Percentiles rank a stretch among this genome's conserved stretches.
These are phyloP conservation scores for Malassezia pachydermatis DNA, from an alignment of 1,284 basidiomycete species.

Conservation along the genomic window DNA sequence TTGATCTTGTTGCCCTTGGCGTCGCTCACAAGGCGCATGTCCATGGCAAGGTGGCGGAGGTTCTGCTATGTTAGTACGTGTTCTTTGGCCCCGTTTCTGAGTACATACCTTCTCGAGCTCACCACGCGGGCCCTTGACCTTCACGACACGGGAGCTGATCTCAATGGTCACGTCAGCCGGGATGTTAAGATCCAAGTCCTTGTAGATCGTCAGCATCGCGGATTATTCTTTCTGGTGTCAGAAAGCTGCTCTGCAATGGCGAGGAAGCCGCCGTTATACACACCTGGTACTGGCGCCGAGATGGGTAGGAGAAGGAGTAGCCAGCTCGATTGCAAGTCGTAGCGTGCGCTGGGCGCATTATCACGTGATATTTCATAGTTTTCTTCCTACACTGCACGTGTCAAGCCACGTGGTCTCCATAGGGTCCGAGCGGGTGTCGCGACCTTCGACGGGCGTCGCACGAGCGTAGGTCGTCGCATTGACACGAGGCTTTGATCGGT, in stretches of 20 bases:
- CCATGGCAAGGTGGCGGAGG: constrained; percentile 48
- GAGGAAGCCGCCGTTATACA: not conserved
- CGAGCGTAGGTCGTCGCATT: not conserved
- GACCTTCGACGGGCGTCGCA: not conserved
- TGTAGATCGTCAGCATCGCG: constrained; percentile 47
- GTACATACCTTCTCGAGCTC: constrained; percentile 45
- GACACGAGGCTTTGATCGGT: not conserved
- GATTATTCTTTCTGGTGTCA: constrained; percentile 10
- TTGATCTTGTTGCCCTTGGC: constrained; percentile 62
- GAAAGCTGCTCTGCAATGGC: not conserved
- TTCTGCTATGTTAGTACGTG: constrained; percentile 25
- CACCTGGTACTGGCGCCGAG: constrained; percentile 18
- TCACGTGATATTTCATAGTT: constrained; percentile 13
- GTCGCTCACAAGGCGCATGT: constrained; percentile 50
- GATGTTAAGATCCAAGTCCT: constrained; percentile 47
- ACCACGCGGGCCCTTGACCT: constrained; percentile 48
- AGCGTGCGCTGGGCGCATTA: not conserved
- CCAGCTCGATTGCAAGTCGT: not conserved
- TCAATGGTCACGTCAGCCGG: constrained; percentile 36
- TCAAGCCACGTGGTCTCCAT: constrained; percentile 2
- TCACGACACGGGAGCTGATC: constrained; percentile 40
- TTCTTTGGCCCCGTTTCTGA: too few species aligned
- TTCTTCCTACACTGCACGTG: too few species aligned
- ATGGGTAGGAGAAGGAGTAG: constrained; percentile 14
- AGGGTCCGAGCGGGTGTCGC: not conserved